Percentiles rank a stretch among this genome's conserved stretches.
These are phyloP conservation scores for Fagopyrum tataricum DNA, from an alignment of 148 eudicot species.

Conservation along the genomic window DNA sequence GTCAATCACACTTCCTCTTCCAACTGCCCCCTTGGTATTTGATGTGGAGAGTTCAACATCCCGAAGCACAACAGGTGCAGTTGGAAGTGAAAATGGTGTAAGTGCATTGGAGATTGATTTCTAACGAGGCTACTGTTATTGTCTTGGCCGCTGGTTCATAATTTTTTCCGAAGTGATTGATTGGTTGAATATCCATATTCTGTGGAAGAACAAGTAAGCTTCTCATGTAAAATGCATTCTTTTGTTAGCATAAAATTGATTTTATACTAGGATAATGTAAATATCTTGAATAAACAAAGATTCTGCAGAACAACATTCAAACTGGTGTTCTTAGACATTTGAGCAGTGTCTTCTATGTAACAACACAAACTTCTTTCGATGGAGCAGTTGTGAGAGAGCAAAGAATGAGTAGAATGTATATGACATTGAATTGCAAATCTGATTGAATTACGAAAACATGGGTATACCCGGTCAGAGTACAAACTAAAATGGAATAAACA, in stretches of 20 bases:
- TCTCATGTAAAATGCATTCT: neutral
- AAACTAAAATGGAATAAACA: too few relatives aligned
- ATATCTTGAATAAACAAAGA: neutral
- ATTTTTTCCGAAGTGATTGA: too few relatives aligned
- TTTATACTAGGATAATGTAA: neutral
- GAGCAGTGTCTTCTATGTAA: too few relatives aligned
- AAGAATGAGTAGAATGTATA: too few relatives aligned
- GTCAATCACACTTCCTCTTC: neutral
- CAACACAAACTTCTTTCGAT: too few relatives aligned
- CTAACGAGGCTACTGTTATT: neutral
- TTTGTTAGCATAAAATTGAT: neutral
- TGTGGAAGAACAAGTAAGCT: neutral
- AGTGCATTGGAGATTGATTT: constrained; percentile 2
- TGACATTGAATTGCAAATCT: too few relatives aligned
- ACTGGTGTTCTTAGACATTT: too few relatives aligned
- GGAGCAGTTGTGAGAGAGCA: too few relatives aligned
- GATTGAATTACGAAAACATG: too few relatives aligned
- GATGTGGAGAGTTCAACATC: neutral
- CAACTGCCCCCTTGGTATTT: constrained; percentile 8
- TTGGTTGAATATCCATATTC: too few relatives aligned
- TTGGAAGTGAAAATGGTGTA: neutral
- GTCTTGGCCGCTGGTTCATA: neutral
- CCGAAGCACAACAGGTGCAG: neutral
- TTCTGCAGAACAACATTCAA: neutral
- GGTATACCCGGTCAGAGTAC: neutral